Base-by-base conservation (phyloP, 495 filamentous ascomycete species). In the Penicillium ucsense region DNA sequence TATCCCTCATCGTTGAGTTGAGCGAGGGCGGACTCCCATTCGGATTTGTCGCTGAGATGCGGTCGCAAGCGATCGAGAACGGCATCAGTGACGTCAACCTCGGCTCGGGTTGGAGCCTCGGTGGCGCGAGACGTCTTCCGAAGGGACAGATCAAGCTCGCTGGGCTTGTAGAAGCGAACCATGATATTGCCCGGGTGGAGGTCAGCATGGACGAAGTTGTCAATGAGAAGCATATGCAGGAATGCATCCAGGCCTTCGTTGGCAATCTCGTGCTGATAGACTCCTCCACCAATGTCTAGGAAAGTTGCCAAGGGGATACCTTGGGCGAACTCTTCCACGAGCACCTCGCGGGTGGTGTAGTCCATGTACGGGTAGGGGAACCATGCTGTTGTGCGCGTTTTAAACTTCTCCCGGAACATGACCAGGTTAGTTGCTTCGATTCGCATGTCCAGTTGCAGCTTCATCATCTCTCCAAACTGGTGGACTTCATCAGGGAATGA, bases 131-230 rank as follows among this genome's bases (percentile, higher is more conserved):
- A 68, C 55, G 73, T 63, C 43, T 75, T 74, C 56, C 73, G 70
- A 35, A 77, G 72, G 12, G 78, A 74, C 7, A 89, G 68, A 49
- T 78, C 72, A 4, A 94, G 77, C 46, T 82, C 74, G 32, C 80
- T 81, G 0, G 89, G 83, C 57, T 92, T 79, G 68, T 97, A 95
- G 67, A 99, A 99, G 49, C 94, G 88, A 40, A 99, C 94, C 91
- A 99, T 97, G 70, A 99, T 97, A 62, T 99, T 99, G 6, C 94
- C 94, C 0, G 94, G 94, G 56, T 99, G 94, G 7, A 99, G 72
- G 65, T 99, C 94, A n/a, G 94, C 92, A 56, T 99, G 94, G 44
- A 96, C 81, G 61, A 99, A 99, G 59, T 99, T 97, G 62, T 99
- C 94, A 43, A 99, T 84, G 8, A 99, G 75, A 3, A 99, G 74